Conservation (phyloP, 768 basidiomycete genomes). For the Termitomyces bulborhizus region DNA sequence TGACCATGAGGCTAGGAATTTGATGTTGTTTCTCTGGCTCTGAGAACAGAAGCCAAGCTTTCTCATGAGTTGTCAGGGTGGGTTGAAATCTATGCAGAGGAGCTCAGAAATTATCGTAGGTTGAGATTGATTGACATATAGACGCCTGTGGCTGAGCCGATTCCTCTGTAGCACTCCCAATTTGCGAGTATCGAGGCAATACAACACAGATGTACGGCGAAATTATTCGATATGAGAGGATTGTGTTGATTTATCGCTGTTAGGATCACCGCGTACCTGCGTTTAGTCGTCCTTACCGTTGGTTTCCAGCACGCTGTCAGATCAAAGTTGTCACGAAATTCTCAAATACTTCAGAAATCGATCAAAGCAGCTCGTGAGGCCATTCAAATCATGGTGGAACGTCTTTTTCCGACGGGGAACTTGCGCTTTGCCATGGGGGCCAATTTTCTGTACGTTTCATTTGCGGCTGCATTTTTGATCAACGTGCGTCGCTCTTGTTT, state of each 20-base stretch:
- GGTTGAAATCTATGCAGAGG: conserved; percentile 34
- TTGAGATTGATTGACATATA: neutral
- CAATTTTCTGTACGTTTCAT: conserved; percentile 46
- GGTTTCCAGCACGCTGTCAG: conserved; percentile 46
- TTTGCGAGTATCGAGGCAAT: conserved; percentile 38
- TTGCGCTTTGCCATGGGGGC: conserved; percentile 52
- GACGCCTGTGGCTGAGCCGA: neutral
- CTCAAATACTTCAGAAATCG: conserved; percentile 39
- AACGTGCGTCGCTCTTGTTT: conserved; percentile 35
- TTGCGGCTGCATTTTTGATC: conserved; percentile 54
- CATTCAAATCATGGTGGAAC: conserved; percentile 46
- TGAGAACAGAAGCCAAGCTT: conserved; percentile 32
- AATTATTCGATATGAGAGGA: neutral
- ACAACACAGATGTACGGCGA: conserved; percentile 34
- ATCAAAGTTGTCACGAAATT: conserved; percentile 32
- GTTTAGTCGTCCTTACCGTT: conserved; percentile 49
- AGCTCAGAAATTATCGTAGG: conserved; percentile 27
- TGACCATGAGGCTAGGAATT: conserved; percentile 20
- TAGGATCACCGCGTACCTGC: conserved; percentile 49
- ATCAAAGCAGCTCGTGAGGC: conserved; percentile 51
- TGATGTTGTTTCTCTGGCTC: conserved; percentile 26
- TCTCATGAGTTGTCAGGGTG: conserved; percentile 31
- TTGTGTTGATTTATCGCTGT: conserved; percentile 1
- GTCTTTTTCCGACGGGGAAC: conserved; percentile 46
- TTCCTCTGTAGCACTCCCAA: conserved; percentile 27